Conservation (phyloP, 768 basidiomycete species). For the Phanerochaete carnosa region DNA sequence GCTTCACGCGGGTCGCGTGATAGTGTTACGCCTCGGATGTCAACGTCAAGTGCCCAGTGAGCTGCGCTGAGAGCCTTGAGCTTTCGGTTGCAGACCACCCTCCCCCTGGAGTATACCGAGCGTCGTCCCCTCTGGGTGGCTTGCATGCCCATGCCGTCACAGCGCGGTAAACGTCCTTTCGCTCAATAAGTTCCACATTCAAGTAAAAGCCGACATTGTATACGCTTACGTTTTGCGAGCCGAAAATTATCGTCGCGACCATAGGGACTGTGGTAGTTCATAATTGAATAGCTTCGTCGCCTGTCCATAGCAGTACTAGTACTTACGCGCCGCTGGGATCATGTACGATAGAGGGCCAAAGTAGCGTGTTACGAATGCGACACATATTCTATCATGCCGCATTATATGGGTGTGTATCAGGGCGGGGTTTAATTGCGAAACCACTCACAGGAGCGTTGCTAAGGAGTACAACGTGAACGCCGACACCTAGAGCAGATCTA, state of each 20-base stretch:
- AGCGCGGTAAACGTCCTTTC: neutral
- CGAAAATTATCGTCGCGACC: slow-evolving; percentile 45
- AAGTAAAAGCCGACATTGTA: neutral
- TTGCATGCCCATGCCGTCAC: neutral
- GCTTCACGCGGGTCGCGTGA: neutral
- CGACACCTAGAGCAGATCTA: slow-evolving; percentile 12
- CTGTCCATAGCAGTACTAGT: neutral
- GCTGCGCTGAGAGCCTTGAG: neutral
- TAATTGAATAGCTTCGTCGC: slow-evolving; percentile 7
- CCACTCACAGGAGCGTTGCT: slow-evolving; percentile 40
- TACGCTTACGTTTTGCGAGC: slow-evolving; percentile 41
- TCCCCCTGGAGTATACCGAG: slow-evolving; percentile 10
- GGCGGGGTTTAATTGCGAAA: too few relatives aligned
- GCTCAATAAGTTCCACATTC: neutral
- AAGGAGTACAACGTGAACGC: slow-evolving; percentile 45
- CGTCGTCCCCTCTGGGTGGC: neutral
- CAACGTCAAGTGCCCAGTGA: neutral
- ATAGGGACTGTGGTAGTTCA: slow-evolving; percentile 40
- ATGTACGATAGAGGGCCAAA: slow-evolving; percentile 37
- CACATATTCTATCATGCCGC: slow-evolving; percentile 15
- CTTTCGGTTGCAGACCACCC: slow-evolving; percentile 8
- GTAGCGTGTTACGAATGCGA: slow-evolving; percentile 13
- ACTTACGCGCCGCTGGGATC: slow-evolving; percentile 48
- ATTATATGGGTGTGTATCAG: too few relatives aligned
- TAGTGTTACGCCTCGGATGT: neutral